Percentiles rank a stretch among this genome's conserved stretches.
Conservation (phyloP, 2,329 filamentous ascomycete genomes). For the Apiospora rasikravindrae region DNA sequence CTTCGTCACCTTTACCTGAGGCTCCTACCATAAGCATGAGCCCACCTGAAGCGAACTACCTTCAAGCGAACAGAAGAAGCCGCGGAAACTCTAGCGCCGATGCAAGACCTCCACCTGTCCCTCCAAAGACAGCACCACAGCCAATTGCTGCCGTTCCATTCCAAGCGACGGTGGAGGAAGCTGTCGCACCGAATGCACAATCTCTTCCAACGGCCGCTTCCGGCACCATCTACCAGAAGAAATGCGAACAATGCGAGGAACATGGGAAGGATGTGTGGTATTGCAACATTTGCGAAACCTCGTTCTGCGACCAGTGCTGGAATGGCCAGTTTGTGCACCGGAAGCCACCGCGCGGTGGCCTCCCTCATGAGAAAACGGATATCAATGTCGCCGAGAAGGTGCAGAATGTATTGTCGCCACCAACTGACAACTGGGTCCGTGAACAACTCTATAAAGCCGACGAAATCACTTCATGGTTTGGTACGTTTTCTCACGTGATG, state of each 20-base stretch:
- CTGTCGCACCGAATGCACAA: background rate
- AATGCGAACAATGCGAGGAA: slow-evolving; percentile 16
- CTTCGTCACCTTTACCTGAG: background rate
- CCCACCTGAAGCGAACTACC: background rate
- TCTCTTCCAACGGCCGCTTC: background rate
- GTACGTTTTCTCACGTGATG: background rate
- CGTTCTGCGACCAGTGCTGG: slow-evolving; percentile 17
- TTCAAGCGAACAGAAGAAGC: background rate
- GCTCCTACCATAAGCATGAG: background rate
- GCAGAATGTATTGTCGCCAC: slow-evolving; percentile 16
- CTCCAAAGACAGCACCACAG: background rate
- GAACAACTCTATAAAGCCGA: slow-evolving; percentile 19
- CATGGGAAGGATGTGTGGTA: slow-evolving; percentile 9
- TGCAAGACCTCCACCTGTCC: background rate
- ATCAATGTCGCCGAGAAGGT: slow-evolving; percentile 18
- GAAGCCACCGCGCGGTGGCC: slow-evolving; percentile 12
- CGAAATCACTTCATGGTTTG: slow-evolving; percentile 21
- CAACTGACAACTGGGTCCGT: slow-evolving; percentile 2
- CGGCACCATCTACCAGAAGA: slow-evolving; percentile 12
- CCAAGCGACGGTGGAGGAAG: background rate
- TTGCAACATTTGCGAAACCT: slow-evolving; percentile 20
- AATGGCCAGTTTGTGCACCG: slow-evolving; percentile 16
- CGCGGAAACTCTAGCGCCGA: background rate
- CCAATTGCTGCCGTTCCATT: background rate
- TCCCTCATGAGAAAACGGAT: slow-evolving; percentile 17